These are phyloP conservation scores for Mycena leptocephala DNA, from an alignment of 768 basidiomycete genomes.

Conservation along the genomic window DNA sequence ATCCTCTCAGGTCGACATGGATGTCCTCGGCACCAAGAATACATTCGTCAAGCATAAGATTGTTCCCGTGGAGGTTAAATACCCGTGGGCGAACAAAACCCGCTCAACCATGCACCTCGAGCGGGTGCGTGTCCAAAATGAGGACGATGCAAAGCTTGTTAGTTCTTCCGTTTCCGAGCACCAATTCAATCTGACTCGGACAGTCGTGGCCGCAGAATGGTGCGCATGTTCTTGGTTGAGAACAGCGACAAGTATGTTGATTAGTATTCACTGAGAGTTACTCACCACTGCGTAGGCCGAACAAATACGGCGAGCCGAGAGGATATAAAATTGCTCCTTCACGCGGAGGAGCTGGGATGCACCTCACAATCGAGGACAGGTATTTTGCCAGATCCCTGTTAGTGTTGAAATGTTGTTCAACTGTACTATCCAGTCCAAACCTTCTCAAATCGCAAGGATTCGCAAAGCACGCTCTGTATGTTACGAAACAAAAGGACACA, in stretches of 20 bases:
- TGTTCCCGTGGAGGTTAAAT: slow-evolving; percentile 56
- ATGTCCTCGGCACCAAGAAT: slow-evolving; percentile 66
- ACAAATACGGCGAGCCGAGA: slow-evolving; percentile 63
- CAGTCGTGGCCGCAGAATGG: slow-evolving; percentile 57
- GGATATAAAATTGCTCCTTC: slow-evolving; percentile 69
- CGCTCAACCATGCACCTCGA: slow-evolving; percentile 49
- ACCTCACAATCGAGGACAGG: slow-evolving; percentile 47
- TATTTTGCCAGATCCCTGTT: neutral
- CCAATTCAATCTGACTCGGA: neutral
- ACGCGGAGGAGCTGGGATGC: slow-evolving; percentile 36
- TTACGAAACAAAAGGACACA: slow-evolving; percentile 65
- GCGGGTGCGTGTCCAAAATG: slow-evolving; percentile 58
- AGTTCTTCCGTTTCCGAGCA: neutral
- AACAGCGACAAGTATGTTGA: slow-evolving; percentile 52
- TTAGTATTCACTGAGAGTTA: neutral
- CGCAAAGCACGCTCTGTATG: slow-evolving; percentile 67
- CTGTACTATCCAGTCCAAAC: slow-evolving; percentile 40
- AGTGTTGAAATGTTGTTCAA: neutral
- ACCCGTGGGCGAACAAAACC: slow-evolving; percentile 63
- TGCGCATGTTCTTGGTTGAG: slow-evolving; percentile 63
- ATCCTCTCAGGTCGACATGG: slow-evolving; percentile 62
- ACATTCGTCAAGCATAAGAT: slow-evolving; percentile 64
- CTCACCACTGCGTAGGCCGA: slow-evolving; percentile 42
- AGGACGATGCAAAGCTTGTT: slow-evolving; percentile 61
- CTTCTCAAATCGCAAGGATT: slow-evolving; percentile 68